These are phyloP conservation scores for Capsicum rhomboideum DNA, from an alignment of 257 asterid species.

Conservation along the genomic window DNA sequence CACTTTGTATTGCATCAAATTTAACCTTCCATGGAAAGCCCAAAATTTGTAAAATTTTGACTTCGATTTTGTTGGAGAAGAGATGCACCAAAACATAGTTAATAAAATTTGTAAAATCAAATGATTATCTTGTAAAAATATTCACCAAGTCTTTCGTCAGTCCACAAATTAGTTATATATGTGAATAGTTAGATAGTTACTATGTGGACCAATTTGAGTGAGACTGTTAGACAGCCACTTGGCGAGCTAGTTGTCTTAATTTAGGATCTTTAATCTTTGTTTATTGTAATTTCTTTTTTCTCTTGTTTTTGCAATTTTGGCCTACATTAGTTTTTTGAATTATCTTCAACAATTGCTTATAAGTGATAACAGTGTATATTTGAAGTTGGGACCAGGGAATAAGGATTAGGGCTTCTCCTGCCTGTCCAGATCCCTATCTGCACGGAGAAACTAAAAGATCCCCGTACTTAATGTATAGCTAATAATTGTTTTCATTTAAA, in stretches of 20 bases:
- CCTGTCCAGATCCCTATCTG: not conserved
- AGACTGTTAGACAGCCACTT: not conserved
- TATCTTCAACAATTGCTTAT: not conserved
- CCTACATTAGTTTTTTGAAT: not conserved
- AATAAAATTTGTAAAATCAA: not conserved
- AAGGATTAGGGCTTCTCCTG: not conserved
- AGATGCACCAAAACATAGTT: not conserved
- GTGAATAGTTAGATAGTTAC: not conserved
- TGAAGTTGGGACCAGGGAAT: not conserved
- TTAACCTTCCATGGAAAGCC: not conserved
- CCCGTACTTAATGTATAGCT: not conserved
- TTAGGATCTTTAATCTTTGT: not conserved
- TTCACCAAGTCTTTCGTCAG: not conserved
- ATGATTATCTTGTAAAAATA: not conserved
- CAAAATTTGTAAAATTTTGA: not conserved
- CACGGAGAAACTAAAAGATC: not conserved
- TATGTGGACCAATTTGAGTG: not conserved
- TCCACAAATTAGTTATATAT: not conserved
- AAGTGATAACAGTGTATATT: not conserved
- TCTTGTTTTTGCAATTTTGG: not conserved
- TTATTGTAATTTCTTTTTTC: no score
- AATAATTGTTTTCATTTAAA: not conserved
- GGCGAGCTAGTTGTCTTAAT: not conserved
- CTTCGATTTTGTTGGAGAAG: not conserved
- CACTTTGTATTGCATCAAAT: not conserved